These are phyloP conservation scores for Chloris gayana DNA, from an alignment of 176 grass and related monocot genomes.

Conservation along the genomic window DNA sequence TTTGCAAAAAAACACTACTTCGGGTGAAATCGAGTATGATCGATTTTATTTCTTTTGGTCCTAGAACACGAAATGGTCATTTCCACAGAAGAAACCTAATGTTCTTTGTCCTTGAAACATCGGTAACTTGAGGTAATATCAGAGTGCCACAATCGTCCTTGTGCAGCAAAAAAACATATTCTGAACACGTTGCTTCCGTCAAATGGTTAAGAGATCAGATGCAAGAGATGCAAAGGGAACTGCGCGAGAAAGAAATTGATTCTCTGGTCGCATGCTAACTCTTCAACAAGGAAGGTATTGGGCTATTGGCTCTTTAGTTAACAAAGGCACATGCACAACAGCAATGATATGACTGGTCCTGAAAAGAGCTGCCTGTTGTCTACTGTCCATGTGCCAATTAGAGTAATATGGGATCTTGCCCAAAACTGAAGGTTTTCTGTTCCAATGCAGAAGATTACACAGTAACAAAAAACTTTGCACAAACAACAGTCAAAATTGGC, in stretches of 20 bases:
- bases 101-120: not conserved
- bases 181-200: conserved; percentile 5
- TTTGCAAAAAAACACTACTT: no score
- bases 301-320: not conserved
- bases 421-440: not conserved
- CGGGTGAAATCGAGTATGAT: no score
- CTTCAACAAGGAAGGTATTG: conserved; percentile 36
- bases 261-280: not conserved
- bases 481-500: conserved; percentile 1
- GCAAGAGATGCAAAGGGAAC: conserved; percentile 14
- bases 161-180: conserved; percentile 20
- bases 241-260: conserved; percentile 22
- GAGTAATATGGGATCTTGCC: not conserved
- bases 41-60: not conserved
- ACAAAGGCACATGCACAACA: not conserved
- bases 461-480: not conserved
- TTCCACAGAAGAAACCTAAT: not conserved
- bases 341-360: not conserved
- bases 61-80: not conserved
- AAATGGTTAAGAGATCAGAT: not conserved
- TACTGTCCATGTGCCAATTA: not conserved
- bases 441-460: not conserved
- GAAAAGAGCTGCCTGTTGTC: not conserved
- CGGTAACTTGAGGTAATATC: not conserved
- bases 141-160: not conserved